A percentile compares a stretch with the other conserved stretches of the same genome.
Conservation (phyloP, 73 alveolate genomes). For the Stentor coeruleus region DNA sequence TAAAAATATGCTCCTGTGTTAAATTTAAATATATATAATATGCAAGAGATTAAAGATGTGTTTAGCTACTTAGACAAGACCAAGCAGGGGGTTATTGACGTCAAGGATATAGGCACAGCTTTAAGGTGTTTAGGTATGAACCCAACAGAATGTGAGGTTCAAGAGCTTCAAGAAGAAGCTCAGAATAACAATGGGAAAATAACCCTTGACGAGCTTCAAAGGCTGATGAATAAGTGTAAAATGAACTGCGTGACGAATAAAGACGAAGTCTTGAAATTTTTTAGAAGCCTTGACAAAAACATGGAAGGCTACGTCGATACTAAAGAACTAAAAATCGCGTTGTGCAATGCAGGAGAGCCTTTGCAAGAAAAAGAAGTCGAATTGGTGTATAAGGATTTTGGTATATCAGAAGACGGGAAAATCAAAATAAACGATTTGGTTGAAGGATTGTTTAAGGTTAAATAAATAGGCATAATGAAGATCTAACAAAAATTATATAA, state of each 20-base stretch:
- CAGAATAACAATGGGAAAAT: too few species aligned
- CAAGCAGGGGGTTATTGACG: not conserved
- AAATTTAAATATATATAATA: too few species aligned
- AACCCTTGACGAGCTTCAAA: not conserved
- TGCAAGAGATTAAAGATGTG: not conserved
- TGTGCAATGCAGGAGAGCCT: slow-evolving; percentile 21
- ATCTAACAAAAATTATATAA: too few species aligned
- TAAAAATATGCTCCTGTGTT: too few species aligned
- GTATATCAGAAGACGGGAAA: not conserved
- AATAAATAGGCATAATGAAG: not conserved
- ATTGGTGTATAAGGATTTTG: not conserved
- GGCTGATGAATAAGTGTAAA: not conserved
- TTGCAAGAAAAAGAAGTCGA: not conserved
- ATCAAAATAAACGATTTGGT: not conserved
- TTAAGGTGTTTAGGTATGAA: not conserved
- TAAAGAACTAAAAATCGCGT: slow-evolving; percentile 3
- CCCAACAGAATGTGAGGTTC: not conserved
- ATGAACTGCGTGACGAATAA: not conserved
- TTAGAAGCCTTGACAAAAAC: slow-evolving; percentile 4
- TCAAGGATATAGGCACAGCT: not conserved
- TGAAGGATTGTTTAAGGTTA: not conserved
- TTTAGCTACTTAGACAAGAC: not conserved
- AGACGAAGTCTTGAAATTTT: slow-evolving; percentile 4
- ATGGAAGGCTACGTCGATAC: slow-evolving; percentile 16
- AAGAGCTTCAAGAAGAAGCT: not conserved